A percentile compares a stretch with the other conserved stretches of the same genome.
These are phyloP conservation scores for Fallopia convolvulus DNA, from an alignment of 148 eudicot genomes.

Conservation along the genomic window DNA sequence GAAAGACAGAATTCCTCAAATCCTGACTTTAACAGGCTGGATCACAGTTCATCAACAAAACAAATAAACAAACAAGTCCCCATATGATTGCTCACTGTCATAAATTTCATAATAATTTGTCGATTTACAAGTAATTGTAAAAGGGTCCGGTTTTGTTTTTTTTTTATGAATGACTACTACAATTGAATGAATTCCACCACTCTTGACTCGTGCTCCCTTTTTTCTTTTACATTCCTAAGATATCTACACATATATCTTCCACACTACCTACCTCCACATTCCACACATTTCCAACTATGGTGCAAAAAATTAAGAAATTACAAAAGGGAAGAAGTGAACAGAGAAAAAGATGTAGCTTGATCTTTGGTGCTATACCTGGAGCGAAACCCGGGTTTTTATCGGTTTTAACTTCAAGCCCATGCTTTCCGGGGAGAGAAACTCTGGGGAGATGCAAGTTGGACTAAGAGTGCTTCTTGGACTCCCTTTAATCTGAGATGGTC, in stretches of 20 bases:
- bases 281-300: constrained; percentile 10
- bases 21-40: not conserved
- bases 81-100: not conserved
- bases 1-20: too few relatives aligned
- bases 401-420: constrained; percentile 96
- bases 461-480: constrained; percentile 91
- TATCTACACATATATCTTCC: constrained; percentile 3
- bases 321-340: constrained; percentile 1
- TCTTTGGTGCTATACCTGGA: constrained; percentile 13
- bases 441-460: constrained; percentile 79
- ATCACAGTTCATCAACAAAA: not conserved
- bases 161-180: not conserved
- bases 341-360: constrained; percentile 5
- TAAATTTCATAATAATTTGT: not conserved
- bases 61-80: not conserved
- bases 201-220: not conserved
- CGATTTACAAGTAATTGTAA: constrained; percentile 5
- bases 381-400: constrained; percentile 68
- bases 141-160: not conserved
- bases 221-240: constrained; percentile 7
- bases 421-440: constrained; percentile 94
- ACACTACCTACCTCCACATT: not conserved
- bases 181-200: constrained; percentile 8
- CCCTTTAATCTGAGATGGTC: constrained; percentile 53
- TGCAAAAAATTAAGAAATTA: constrained; percentile 1